Base-by-base conservation (phyloP, 2,329 filamentous ascomycete species). In the Akanthomyces uredinophilus region DNA sequence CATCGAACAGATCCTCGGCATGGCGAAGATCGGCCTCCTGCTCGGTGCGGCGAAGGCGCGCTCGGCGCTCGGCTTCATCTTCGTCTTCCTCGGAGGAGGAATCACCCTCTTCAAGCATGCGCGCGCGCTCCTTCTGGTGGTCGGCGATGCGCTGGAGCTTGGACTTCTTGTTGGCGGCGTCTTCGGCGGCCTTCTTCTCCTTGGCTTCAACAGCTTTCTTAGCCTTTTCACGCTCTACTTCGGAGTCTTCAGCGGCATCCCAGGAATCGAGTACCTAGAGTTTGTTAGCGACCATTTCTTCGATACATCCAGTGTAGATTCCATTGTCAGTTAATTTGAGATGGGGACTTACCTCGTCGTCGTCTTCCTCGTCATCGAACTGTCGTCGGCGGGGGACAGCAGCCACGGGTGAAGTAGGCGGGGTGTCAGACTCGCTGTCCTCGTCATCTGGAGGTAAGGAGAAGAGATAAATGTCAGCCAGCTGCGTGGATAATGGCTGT, bases 241-340 rank as follows among this genome's bases (percentile, higher is more conserved):
- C 95, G 65, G 92, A 96, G 79, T 99, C 95, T 72, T 98, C 95
- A 68, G 91, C 93, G 63, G 91, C 94, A 71, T 98, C 93, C 95
- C 95, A 99, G 39, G 91, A 94, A 64, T 99, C 95, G 72, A 97
- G 85, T 62, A 98, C 91, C 89, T 96, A 66, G 18, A 52, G 41
- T n/a, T 47, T 44, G 55, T 65, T 39, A 62, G 63, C 58, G n/a
- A 35, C 41, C 7, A 16, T 18, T 32, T 20, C 47, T 20, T 51
- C 24, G 27, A 16, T 27, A 20, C 20, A 24, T 52, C 4, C 16
- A 55, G 55, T 69, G 27, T 5, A 7, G 46, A 60, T 11, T 24
- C 6, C 37, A 5, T 29, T 7, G 4, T n/a, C 10, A 8, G 22
- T 43, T 7, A 27, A 39, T 35, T 46, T 27, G 7, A 13, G 13